These are phyloP conservation scores for Actinomortierella wolfii DNA, from an alignment of 371 early-diverging fungal species.

Conservation along the genomic window DNA sequence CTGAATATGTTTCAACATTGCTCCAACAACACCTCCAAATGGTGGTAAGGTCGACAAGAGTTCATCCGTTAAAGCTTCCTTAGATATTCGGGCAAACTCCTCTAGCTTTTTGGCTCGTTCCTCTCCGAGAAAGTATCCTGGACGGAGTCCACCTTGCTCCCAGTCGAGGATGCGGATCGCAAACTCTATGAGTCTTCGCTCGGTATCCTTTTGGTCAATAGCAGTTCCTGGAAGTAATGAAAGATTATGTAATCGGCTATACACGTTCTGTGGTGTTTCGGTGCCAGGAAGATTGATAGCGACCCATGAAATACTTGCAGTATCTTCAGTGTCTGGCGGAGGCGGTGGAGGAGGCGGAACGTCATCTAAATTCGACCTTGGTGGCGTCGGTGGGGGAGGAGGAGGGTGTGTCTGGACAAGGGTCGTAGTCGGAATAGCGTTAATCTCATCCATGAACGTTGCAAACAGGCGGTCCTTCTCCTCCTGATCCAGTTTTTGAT, in stretches of 20 bases:
- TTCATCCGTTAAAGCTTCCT: background rate
- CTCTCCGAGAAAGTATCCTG: slow-evolving; percentile 24
- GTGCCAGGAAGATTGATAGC: background rate
- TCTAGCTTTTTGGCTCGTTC: slow-evolving; percentile 12
- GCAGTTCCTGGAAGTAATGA: slow-evolving; percentile 13
- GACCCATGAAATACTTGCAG: background rate
- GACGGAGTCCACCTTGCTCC: slow-evolving; percentile 26
- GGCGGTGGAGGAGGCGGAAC: slow-evolving; percentile 1
- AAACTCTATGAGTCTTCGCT: slow-evolving; percentile 32
- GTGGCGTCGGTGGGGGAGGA: slow-evolving; percentile 11
- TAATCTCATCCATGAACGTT: slow-evolving; percentile 32
- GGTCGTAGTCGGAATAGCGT: slow-evolving; percentile 17
- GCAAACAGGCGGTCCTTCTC: slow-evolving; percentile 11
- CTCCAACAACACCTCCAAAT: slow-evolving; percentile 29
- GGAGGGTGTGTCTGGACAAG: slow-evolving; percentile 9
- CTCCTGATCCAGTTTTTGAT: background rate
- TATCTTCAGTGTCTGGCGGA: background rate
- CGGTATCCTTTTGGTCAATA: slow-evolving; percentile 23
- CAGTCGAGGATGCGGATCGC: slow-evolving; percentile 31
- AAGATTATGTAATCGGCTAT: slow-evolving; percentile 16
- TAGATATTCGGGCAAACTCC: background rate
- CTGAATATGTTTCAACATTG: slow-evolving; percentile 25
- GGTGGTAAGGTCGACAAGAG: slow-evolving; percentile 1
- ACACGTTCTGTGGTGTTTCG: background rate
- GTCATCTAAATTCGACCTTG: background rate